A percentile compares a stretch with the other conserved stretches of the same genome.
Evolutionary conservation across 2,329 filamentous ascomycete species (phyloP).

Genomic region (Hypoxylon sp.): DNA sequence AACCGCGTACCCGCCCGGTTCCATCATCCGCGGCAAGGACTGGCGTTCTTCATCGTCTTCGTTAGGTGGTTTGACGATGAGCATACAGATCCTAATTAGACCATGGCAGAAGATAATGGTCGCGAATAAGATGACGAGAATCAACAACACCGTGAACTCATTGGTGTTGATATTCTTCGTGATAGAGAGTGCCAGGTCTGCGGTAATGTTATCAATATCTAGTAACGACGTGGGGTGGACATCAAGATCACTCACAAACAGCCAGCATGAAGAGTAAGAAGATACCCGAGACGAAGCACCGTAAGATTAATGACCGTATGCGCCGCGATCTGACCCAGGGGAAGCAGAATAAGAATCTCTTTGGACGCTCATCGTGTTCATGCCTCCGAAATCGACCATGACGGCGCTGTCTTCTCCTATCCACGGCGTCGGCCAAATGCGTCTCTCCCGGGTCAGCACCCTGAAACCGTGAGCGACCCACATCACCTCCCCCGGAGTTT

Average conservation of each 20-base stretch:
- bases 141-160: constrained; percentile 83
- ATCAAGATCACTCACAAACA: constrained; percentile 70
- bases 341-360: constrained; percentile 66
- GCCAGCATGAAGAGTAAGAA: constrained; percentile 70
- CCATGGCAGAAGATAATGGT: constrained; percentile 86
- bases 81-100: constrained; percentile 78
- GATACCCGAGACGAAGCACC: constrained; percentile 73
- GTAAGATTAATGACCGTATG: constrained; percentile 67
- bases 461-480: constrained; percentile 50
- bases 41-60: constrained; percentile 50
- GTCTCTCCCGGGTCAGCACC: constrained; percentile 63
- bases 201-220: constrained; percentile 8
- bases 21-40: constrained; percentile 54
- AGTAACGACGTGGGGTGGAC: background rate
- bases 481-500: constrained; percentile 24
- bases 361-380: constrained; percentile 48
- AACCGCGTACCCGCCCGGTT: constrained; percentile 74
- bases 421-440: constrained; percentile 60
- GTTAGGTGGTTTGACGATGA: constrained; percentile 64
- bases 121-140: constrained; percentile 79
- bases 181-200: constrained; percentile 80
- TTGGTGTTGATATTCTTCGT: constrained; percentile 72
- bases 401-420: constrained; percentile 56
- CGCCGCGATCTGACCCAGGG: constrained; percentile 67
- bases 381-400: constrained; percentile 38